These are phyloP conservation scores for Lactarius hengduanensis DNA, from an alignment of 768 basidiomycete genomes.

Conservation along the genomic window DNA sequence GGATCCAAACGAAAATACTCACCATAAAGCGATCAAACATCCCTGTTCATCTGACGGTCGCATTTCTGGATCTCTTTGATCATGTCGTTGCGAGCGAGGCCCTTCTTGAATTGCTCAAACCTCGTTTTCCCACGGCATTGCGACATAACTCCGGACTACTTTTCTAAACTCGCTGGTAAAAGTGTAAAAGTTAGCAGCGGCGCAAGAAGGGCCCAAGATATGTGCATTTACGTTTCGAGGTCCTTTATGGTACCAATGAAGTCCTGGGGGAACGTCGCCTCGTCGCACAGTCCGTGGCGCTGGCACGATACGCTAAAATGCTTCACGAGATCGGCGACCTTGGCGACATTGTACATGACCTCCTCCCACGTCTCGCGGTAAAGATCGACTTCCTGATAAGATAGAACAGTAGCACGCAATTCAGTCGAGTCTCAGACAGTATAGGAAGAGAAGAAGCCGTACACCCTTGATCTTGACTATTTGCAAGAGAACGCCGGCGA, in stretches of 20 bases:
- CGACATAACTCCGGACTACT: slow-evolving; percentile 4
- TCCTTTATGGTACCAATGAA: slow-evolving; percentile 15
- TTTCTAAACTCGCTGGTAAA: slow-evolving; percentile 9
- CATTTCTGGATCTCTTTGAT: slow-evolving; percentile 14
- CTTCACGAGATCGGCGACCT: slow-evolving; percentile 15
- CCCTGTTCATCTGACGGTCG: slow-evolving; percentile 21
- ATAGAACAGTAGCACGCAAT: neutral
- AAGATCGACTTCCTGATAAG: slow-evolving; percentile 21
- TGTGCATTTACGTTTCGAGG: neutral
- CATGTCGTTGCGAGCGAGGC: slow-evolving; percentile 17
- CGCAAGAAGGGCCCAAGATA: too few relatives aligned
- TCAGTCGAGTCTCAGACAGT: neutral
- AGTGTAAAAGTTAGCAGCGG: neutral
- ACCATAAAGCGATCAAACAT: slow-evolving; percentile 22
- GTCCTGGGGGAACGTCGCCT: slow-evolving; percentile 11
- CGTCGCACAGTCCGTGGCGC: slow-evolving; percentile 12
- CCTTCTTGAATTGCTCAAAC: slow-evolving; percentile 19
- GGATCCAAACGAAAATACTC: neutral
- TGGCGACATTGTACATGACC: slow-evolving; percentile 21
- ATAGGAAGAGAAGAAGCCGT: neutral
- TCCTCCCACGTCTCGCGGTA: slow-evolving; percentile 21
- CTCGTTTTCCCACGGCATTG: slow-evolving; percentile 14
- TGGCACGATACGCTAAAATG: slow-evolving; percentile 10
- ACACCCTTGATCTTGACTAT: slow-evolving; percentile 23
- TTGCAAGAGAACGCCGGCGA: slow-evolving; percentile 14